A percentile compares a stretch with the other conserved stretches of the same genome.
phyloP scores from a whole-genome alignment of 73 alveolate genomes.

The Stentor roeselii region DNA sequence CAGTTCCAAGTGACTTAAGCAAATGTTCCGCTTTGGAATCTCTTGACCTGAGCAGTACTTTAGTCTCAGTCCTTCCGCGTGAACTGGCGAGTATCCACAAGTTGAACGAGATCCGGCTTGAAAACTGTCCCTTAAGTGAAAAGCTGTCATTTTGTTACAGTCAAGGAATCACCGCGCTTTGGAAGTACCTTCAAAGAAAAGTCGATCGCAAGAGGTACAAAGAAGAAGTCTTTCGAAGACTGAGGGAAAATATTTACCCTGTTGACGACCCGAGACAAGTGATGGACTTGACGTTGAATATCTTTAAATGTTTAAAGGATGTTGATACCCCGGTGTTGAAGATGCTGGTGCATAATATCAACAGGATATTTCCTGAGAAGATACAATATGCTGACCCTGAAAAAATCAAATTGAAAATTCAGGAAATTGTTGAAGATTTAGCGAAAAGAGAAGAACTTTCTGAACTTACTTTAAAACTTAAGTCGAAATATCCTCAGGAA shows the following conservation, averaged over 20 bases:
- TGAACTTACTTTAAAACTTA: constrained; percentile 1
- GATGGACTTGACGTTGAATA: background rate
- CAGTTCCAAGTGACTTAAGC: constrained; percentile 13
- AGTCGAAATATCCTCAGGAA: constrained; percentile 6
- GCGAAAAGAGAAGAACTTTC: background rate
- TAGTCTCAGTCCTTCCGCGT: constrained; percentile 15
- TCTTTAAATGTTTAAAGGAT: background rate
- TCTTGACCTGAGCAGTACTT: constrained; percentile 5
- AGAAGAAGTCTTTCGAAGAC: constrained; percentile 18
- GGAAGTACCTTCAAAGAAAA: constrained; percentile 19
- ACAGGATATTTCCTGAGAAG: constrained; percentile 14
- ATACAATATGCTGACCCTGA: background rate
- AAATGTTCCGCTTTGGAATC: background rate
- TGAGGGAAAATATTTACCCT: constrained; percentile 27
- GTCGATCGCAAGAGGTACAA: constrained; percentile 10
- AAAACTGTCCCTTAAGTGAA: constrained; percentile 10
- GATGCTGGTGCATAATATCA: constrained; percentile 6
- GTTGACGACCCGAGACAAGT: background rate
- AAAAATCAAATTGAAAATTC: background rate
- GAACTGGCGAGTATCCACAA: constrained; percentile 12
- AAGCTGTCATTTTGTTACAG: background rate
- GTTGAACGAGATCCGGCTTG: background rate
- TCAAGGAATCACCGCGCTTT: constrained; percentile 7
- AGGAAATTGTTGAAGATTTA: background rate
- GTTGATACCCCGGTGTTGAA: background rate